A percentile compares a stretch with the other conserved stretches of the same genome.
Conservation (phyloP, 768 basidiomycete genomes). For the Aureoboletus auriporus region DNA sequence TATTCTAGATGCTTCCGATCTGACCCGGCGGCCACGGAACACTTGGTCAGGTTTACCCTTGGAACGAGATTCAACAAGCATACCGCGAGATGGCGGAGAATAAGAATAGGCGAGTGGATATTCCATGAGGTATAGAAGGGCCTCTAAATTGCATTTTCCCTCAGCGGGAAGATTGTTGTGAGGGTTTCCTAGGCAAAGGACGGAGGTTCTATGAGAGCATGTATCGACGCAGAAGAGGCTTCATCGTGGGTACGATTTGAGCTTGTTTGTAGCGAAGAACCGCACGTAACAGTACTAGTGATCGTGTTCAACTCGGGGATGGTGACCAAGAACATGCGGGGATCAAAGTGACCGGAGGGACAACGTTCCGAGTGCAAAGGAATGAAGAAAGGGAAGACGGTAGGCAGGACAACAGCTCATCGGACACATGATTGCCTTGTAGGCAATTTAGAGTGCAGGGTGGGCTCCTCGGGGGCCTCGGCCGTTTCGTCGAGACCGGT, state of each 20-base stretch:
- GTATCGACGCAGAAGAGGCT: not conserved
- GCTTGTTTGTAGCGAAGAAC: not conserved
- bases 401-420: not conserved
- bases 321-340: not conserved
- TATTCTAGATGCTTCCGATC: slow-evolving; percentile 6
- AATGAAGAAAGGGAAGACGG: not conserved
- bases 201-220: not conserved
- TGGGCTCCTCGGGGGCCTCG: slow-evolving; percentile 3
- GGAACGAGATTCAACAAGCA: slow-evolving; percentile 75
- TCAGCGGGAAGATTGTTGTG: slow-evolving; percentile 32
- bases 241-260: not conserved
- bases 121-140: not conserved
- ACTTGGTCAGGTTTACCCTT: slow-evolving; percentile 61
- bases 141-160: not conserved
- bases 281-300: not conserved
- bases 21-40: slow-evolving; percentile 11
- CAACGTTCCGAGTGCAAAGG: too few species aligned
- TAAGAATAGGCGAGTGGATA: slow-evolving; percentile 41
- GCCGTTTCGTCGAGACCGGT: not conserved
- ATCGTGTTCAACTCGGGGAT: too few species aligned
- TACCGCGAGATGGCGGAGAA: slow-evolving; percentile 84
- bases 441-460: too few species aligned
- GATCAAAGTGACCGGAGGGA: not conserved
- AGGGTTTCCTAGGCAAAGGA: slow-evolving; percentile 18
- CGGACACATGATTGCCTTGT: not conserved